phyloP scores from a whole-genome alignment of 2,329 filamentous ascomycete genomes.

The Aureobasidium sp. region DNA sequence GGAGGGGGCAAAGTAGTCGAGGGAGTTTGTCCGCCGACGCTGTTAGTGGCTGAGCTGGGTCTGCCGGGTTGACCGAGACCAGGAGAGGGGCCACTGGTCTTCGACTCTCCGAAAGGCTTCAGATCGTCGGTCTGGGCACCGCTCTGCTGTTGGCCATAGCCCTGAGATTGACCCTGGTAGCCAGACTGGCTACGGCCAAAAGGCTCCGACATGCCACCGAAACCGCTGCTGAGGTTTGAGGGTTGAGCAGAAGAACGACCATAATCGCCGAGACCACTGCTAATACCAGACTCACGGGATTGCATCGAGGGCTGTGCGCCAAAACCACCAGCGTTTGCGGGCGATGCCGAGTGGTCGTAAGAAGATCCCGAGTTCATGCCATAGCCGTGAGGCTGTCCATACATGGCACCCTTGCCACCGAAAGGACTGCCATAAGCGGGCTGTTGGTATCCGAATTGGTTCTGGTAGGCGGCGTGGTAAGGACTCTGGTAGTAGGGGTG shows the following conservation, averaged over 20 bases:
- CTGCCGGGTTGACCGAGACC: slow-evolving; percentile 55
- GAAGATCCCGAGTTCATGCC: slow-evolving; percentile 48
- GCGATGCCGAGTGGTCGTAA: slow-evolving; percentile 57
- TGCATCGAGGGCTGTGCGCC: slow-evolving; percentile 37
- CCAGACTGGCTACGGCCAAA: slow-evolving; percentile 53
- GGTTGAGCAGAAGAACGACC: slow-evolving; percentile 48
- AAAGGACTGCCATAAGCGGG: slow-evolving; percentile 44
- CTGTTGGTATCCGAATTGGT: slow-evolving; percentile 48
- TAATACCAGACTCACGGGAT: slow-evolving; percentile 39
- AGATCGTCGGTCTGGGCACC: slow-evolving; percentile 29
- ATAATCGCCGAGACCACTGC: slow-evolving; percentile 52
- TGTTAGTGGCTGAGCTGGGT: slow-evolving; percentile 57
- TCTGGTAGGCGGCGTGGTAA: slow-evolving; percentile 58
- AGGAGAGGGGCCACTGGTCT: slow-evolving; percentile 52
- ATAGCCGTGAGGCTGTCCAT: slow-evolving; percentile 56
- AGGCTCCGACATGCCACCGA: slow-evolving; percentile 49
- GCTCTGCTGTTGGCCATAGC: slow-evolving; percentile 44
- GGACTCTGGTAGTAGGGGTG: slow-evolving; percentile 55
- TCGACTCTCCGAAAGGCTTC: slow-evolving; percentile 52
- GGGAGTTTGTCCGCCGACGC: slow-evolving; percentile 41
- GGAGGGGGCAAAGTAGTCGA: slow-evolving; percentile 43
- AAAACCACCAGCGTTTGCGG: slow-evolving; percentile 52
- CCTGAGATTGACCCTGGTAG: slow-evolving; percentile 46
- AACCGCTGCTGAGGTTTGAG: slow-evolving; percentile 48
- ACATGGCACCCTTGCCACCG: slow-evolving; percentile 52